Evolutionary conservation across 2,329 filamentous ascomycete species (phyloP).

Genomic region (Cladorrhinum sp.): DNA sequence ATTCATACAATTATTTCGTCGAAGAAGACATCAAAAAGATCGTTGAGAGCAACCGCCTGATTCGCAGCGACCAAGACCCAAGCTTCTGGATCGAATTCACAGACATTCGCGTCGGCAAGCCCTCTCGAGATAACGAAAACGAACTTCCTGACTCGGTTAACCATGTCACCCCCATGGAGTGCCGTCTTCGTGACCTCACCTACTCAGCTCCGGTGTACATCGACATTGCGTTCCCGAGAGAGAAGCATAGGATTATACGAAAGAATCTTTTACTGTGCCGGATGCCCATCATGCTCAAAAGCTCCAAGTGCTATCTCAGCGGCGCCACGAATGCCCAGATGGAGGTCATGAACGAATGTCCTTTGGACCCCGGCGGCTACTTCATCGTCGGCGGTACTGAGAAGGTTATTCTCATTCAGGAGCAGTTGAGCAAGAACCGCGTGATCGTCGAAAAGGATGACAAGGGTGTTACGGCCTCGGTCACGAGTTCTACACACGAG

Average conservation of each 20-base stretch:
- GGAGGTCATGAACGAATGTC: conserved; percentile 91
- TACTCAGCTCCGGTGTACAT: conserved; percentile 93
- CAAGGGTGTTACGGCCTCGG: conserved; percentile 88
- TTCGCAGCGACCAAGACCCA: conserved; percentile 88
- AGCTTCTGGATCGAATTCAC: conserved; percentile 92
- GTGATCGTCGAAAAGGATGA: conserved; percentile 92
- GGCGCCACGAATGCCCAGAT: conserved; percentile 84
- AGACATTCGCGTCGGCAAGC: conserved; percentile 82
- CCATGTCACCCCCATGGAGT: conserved; percentile 91
- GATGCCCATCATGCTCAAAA: conserved; percentile 95
- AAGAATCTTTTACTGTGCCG: conserved; percentile 80
- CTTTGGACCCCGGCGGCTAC: conserved; percentile 92
- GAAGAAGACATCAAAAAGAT: conserved; percentile 97
- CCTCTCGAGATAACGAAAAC: conserved; percentile 69
- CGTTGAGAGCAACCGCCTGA: conserved; percentile 81
- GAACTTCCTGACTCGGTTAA: conserved; percentile 63
- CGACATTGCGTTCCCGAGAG: conserved; percentile 85
- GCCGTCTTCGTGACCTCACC: conserved; percentile 93
- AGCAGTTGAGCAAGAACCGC: conserved; percentile 98
- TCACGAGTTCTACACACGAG: conserved; percentile 96
- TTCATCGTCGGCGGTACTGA: conserved; percentile 98
- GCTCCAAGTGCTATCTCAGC: conserved; percentile 84
- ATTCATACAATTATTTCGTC: conserved; percentile 98
- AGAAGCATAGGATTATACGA: conserved; percentile 70
- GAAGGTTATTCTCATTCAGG: conserved; percentile 97